Conservation (phyloP, 1,139 yeast species). For the Saccharomyces pastorianus region DNA sequence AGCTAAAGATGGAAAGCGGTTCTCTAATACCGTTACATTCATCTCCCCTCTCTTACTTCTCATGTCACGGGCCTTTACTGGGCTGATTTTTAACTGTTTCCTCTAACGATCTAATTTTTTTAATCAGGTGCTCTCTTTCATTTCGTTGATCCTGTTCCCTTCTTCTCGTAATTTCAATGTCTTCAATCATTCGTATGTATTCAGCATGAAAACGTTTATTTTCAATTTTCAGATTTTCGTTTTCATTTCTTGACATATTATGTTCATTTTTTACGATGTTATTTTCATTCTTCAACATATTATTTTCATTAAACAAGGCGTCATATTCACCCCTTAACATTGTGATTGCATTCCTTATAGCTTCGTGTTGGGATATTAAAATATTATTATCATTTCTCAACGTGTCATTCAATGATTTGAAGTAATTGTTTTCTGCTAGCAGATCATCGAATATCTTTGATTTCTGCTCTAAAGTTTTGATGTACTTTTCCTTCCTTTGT, state of each 20-base stretch:
- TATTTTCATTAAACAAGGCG: conserved; percentile 6
- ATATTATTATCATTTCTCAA: conserved; percentile 30
- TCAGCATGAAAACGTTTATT: not conserved
- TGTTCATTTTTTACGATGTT: not conserved
- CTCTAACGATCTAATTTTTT: not conserved
- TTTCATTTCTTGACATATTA: not conserved
- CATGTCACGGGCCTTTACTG: not conserved
- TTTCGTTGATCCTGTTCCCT: not conserved
- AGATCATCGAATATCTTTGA: conserved; percentile 54
- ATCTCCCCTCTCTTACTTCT: not conserved
- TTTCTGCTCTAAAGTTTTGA: conserved; percentile 66
- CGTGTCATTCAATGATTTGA: conserved; percentile 61
- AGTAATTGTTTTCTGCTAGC: conserved; percentile 53
- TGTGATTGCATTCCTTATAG: not conserved
- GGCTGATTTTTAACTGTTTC: not conserved
- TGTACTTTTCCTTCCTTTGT: conserved; percentile 65
- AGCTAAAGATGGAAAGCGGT: not conserved
- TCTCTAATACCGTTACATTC: no score
- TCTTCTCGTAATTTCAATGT: not conserved
- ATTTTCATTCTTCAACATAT: conserved; percentile 2
- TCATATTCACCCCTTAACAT: not conserved
- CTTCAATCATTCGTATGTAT: not conserved
- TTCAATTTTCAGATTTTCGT: not conserved
- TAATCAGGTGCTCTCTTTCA: not conserved
- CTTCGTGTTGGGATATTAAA: not conserved